Base-by-base conservation (phyloP, 306 rosid species). In the Medicago arabica region DNA sequence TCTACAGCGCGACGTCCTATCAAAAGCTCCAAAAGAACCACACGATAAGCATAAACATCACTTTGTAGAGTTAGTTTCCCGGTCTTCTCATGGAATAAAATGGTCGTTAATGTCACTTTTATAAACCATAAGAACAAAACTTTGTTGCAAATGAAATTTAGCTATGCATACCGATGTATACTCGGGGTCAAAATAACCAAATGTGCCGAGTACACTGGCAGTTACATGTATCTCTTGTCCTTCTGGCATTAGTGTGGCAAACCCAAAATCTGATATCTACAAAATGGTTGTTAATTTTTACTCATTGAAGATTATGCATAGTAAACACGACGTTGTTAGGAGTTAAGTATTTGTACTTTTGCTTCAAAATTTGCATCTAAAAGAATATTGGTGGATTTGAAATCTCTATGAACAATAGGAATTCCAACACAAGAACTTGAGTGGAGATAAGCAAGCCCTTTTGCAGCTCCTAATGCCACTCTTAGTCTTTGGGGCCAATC, bases 1-100 rank as follows among this genome's bases (percentile, higher is more conserved):
- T 95, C 98, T 79, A 95, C 91, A 0, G 98, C 98, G 72, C 89
- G 89, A 3, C 97, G 97, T 58, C 98, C 98, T 0, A 97, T 95
- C 80, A 95, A 78, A 78, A 95, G 97, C 82, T 95, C 98, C n/a
- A 95, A 92, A 80, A 95, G 98, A 88, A 95, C 98, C 72, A 95
- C 98, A 58, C 98, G 97, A 79, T 89, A 92, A 72, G 98, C 98
- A 76, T 95, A 95, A 21, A 90, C 98, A 74, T 95, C 98, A 71
- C 98, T 95, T 57, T 95, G 98, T 64, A 95, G 75, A 61, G 97
- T 95, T 75, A 95, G 93, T 85, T 90, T 95, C 40, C 98, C 98
- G 14, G 98, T 95, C 98, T 95, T 85, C 76, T 34, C 38, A 34
- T 34, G 38, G 6, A 34, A 4, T 34, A 34, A 34, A 34, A 34